Evolutionary conservation across 441 rosid species (phyloP), one percentile per base, ranked within the genome.

Genomic region (Corymbia calophylla): DNA sequence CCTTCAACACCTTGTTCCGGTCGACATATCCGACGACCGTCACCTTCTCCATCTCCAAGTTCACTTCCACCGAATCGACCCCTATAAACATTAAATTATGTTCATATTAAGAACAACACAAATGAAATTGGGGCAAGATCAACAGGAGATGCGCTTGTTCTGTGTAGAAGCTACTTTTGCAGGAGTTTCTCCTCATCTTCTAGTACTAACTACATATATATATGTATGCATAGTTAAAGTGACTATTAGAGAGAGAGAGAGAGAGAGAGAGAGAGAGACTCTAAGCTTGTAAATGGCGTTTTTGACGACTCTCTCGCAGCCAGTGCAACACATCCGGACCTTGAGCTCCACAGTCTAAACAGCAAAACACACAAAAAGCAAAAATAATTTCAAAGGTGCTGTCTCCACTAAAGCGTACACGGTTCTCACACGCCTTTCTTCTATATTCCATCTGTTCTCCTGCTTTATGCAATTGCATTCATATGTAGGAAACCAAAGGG

Each of bases 281-380:
- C 95, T 96, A 87, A 98, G 96, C 92, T 97, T 98, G 94, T 92
- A 91, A 91, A 97, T 93, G 91, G 98, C 97, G 88, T 94, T 96
- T 90, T 95, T 98, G 80, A 96, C 98, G 21, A 98, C 97, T 91
- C 99, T 93, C 90, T 97, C 99, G 89, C 99, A 97, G 21, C 98
- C 99, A 70, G 92, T 92, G 95, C 99, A 97, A 92, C 99, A 98
- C 99, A 98, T 98, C 94, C 99, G 89, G 60, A 98, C 99, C 92
- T 97, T 98, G 89, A 98, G 97, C 92, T 96, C 98, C 93, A 96
- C 97, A 13, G 99, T 98, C 99, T 98, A 91, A 21, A 25, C 25
- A 53, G 49, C 49, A 44, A 54, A 55, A 32, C 44, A 54, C 87
- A 86, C 64, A 27, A 54, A 35, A 90, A 92, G 48, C 32, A 84